Evolutionary conservation across 805 yeast species (phyloP).

Genomic region (Candida dajiaensis): DNA sequence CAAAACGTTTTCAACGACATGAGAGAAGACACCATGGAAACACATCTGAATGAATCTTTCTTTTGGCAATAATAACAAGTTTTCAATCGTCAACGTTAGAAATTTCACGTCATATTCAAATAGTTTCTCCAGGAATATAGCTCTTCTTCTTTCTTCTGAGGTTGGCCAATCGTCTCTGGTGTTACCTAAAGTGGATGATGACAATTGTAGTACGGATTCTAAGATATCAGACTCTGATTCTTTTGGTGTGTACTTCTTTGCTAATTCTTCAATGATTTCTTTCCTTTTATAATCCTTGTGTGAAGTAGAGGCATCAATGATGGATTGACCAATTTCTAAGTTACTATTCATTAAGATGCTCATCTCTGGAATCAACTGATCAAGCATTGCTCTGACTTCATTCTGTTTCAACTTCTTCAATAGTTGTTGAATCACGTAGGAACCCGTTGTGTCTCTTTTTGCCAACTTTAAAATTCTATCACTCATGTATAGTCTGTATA

Average conservation of each 20-base stretch:
- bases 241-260: conserved; percentile 38
- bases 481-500: conserved; percentile 66
- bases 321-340: conserved; percentile 59
- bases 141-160: conserved; percentile 77
- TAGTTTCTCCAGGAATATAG: conserved; percentile 67
- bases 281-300: conserved; percentile 54
- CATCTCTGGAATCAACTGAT: conserved; percentile 61
- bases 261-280: conserved; percentile 46
- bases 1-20: conserved; percentile 70
- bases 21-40: conserved; percentile 85
- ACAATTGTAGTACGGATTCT: conserved; percentile 61
- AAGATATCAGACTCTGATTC: conserved; percentile 37
- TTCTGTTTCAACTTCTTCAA: conserved; percentile 56
- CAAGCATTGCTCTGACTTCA: conserved; percentile 58
- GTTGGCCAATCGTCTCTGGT: conserved; percentile 90
- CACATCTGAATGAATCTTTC: conserved; percentile 69
- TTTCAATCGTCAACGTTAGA: conserved; percentile 51
- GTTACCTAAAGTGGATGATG: conserved; percentile 72
- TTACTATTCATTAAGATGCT: conserved; percentile 57
- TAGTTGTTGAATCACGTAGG: conserved; percentile 69
- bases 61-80: conserved; percentile 52
- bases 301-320: conserved; percentile 59
- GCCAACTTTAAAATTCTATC: conserved; percentile 70
- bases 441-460: conserved; percentile 78
- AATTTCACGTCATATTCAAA: conserved; percentile 63